Evolutionary conservation across 2,329 filamentous ascomycete genomes (phyloP).

Genomic region (Neofusicoccum kwambonambiense): DNA sequence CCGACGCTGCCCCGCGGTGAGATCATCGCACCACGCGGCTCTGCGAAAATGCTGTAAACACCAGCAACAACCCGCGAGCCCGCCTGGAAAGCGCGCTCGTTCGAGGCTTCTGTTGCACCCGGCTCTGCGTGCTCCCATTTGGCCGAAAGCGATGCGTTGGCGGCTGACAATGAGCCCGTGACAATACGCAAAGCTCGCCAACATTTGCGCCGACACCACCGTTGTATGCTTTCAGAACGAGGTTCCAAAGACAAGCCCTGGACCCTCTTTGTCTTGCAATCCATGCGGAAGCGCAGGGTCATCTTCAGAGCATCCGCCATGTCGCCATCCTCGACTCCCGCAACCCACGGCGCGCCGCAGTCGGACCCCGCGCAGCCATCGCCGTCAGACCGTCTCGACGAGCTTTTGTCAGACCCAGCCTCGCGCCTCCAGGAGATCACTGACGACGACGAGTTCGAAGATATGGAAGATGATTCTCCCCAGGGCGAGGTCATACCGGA

Average conservation of each 20-base stretch:
- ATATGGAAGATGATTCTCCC: slow-evolving; percentile 27
- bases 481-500: slow-evolving; percentile 9
- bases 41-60: not conserved
- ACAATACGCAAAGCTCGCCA: slow-evolving; percentile 1
- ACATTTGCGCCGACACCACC: not conserved
- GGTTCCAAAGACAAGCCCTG: slow-evolving; percentile 7
- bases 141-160: slow-evolving; percentile 7
- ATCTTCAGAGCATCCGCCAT: slow-evolving; percentile 10
- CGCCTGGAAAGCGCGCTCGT: not conserved
- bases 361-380: slow-evolving; percentile 24
- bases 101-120: not conserved
- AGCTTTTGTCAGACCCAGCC: slow-evolving; percentile 8
- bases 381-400: slow-evolving; percentile 17
- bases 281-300: slow-evolving; percentile 14
- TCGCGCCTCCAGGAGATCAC: slow-evolving; percentile 38
- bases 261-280: slow-evolving; percentile 16
- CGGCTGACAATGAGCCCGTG: slow-evolving; percentile 15
- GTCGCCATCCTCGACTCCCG: not conserved
- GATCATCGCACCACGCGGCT: not conserved
- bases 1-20: slow-evolving; percentile 8
- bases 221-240: slow-evolving; percentile 12
- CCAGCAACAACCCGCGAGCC: not conserved
- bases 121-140: not conserved
- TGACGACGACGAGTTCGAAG: slow-evolving; percentile 38
- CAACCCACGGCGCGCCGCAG: slow-evolving; percentile 5